Evolutionary conservation across 1,139 yeast genomes (phyloP).

Genomic region (Wickerhamomyces sp.): DNA sequence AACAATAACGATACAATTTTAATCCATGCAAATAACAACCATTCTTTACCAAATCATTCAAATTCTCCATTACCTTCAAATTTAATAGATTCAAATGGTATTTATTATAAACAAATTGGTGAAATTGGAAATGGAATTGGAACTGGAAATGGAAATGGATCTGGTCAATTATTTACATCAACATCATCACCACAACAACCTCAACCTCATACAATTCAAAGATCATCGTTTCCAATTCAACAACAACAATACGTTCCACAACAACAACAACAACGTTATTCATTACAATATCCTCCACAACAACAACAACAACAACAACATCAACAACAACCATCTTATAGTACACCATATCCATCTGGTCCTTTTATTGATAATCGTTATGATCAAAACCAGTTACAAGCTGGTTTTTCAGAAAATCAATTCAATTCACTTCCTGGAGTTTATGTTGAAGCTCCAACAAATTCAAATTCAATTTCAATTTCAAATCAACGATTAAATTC

Average conservation of each 20-base stretch:
- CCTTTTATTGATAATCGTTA: slow-evolving; percentile 2
- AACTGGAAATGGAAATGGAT: slow-evolving; percentile 1
- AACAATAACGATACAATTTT: slow-evolving; percentile 23
- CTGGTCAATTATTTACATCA: slow-evolving; percentile 2
- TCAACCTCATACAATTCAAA: slow-evolving; percentile 5
- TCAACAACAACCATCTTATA: slow-evolving; percentile 1
- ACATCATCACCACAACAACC: slow-evolving; percentile 11
- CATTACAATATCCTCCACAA: slow-evolving; percentile 4
- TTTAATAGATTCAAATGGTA: slow-evolving; percentile 18
- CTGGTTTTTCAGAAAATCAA: slow-evolving; percentile 1
- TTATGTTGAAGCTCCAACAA: slow-evolving; percentile 3
- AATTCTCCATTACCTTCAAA: slow-evolving; percentile 17
- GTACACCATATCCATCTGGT: slow-evolving; percentile 3
- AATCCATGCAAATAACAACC: slow-evolving; percentile 21
- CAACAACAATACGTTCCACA: neutral
- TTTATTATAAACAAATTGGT: slow-evolving; percentile 15
- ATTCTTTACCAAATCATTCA: slow-evolving; percentile 15
- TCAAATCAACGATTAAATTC: slow-evolving; percentile 5
- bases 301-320: slow-evolving; percentile 4
- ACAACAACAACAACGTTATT: slow-evolving; percentile 9
- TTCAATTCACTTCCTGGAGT: neutral
- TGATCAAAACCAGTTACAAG: slow-evolving; percentile 6
- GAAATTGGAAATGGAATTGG: no score
- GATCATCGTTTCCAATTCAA: no score
- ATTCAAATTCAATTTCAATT: slow-evolving; percentile 13